A percentile compares a stretch with the other conserved stretches of the same genome.
phyloP scores from a whole-genome alignment of 805 yeast species.

The Lipomyces sp. region DNA sequence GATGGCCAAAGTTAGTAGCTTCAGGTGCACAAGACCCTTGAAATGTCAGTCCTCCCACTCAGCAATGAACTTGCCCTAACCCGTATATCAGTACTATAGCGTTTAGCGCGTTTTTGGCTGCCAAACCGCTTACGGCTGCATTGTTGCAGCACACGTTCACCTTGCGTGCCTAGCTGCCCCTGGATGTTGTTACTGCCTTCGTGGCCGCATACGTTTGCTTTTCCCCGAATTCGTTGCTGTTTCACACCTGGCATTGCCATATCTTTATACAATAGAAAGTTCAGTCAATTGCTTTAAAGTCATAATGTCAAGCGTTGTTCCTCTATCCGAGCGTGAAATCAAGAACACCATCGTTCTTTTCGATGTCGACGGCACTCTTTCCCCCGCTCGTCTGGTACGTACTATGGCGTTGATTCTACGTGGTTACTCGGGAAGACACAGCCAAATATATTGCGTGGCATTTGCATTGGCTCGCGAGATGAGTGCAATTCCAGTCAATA shows the following conservation, averaged over 20 bases:
- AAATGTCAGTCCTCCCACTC: too few species aligned
- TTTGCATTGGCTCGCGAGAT: background rate
- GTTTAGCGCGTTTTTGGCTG: background rate
- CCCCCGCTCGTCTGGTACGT: slow-evolving; percentile 83
- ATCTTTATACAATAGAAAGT: background rate
- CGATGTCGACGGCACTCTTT: slow-evolving; percentile 98
- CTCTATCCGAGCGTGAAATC: slow-evolving; percentile 73
- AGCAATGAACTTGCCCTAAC: too few species aligned
- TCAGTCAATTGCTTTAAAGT: background rate
- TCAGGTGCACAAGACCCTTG: too few species aligned
- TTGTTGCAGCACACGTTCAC: background rate
- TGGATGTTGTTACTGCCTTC: background rate
- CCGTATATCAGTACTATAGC: too few species aligned
- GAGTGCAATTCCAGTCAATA: background rate
- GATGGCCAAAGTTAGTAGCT: too few species aligned
- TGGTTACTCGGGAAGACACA: background rate
- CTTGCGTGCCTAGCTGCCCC: background rate
- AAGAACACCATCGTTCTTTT: slow-evolving; percentile 82
- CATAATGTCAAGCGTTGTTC: slow-evolving; percentile 34
- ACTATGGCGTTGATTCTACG: background rate
- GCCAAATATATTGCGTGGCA: background rate
- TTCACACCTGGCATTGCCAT: background rate
- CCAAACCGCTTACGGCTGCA: background rate
- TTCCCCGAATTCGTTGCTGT: background rate
- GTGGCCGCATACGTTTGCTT: background rate